These are phyloP conservation scores for Viola odorata DNA, from an alignment of 345 rosid genomes.

Conservation along the genomic window DNA sequence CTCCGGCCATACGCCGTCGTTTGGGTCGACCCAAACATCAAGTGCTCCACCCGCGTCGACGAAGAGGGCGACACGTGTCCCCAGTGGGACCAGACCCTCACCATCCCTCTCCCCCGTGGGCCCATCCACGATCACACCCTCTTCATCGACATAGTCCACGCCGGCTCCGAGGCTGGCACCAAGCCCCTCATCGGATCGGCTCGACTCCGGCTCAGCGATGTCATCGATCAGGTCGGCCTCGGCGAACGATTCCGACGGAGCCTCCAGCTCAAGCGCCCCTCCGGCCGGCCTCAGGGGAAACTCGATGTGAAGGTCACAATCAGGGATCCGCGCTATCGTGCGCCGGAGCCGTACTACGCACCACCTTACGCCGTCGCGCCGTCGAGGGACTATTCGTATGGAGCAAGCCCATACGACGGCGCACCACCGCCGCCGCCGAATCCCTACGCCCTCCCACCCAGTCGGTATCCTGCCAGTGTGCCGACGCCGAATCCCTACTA, in stretches of 20 bases:
- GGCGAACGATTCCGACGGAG: slow-evolving; percentile 30
- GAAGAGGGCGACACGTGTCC: slow-evolving; percentile 62
- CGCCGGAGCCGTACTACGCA: slow-evolving; percentile 30
- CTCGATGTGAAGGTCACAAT: slow-evolving; percentile 49
- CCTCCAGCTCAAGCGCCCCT: slow-evolving; percentile 73
- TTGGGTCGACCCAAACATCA: slow-evolving; percentile 57
- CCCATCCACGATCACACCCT: slow-evolving; percentile 39
- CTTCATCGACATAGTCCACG: slow-evolving; percentile 65
- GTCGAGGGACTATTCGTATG: slow-evolving; percentile 29
- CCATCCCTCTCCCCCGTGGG: slow-evolving; percentile 37
- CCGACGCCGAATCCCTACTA: slow-evolving; percentile 7
- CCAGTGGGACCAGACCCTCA: slow-evolving; percentile 54
- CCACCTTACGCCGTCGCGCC: slow-evolving; percentile 42
- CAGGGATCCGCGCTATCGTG: slow-evolving; percentile 28
- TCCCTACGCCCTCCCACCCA: slow-evolving; percentile 12
- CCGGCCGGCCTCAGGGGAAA: slow-evolving; percentile 87
- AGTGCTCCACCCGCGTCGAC: slow-evolving; percentile 56
- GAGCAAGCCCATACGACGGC: slow-evolving; percentile 21
- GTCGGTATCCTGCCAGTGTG: slow-evolving; percentile 9
- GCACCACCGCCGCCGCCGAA: slow-evolving; percentile 23
- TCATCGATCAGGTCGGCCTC: slow-evolving; percentile 50
- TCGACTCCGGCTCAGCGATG: slow-evolving; percentile 49
- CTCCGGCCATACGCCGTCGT: slow-evolving; percentile 60
- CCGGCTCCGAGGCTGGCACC: slow-evolving; percentile 56
- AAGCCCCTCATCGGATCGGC: slow-evolving; percentile 83